Conservation (phyloP, 768 basidiomycete species). For the Chalciporus pseudorubinellus region DNA sequence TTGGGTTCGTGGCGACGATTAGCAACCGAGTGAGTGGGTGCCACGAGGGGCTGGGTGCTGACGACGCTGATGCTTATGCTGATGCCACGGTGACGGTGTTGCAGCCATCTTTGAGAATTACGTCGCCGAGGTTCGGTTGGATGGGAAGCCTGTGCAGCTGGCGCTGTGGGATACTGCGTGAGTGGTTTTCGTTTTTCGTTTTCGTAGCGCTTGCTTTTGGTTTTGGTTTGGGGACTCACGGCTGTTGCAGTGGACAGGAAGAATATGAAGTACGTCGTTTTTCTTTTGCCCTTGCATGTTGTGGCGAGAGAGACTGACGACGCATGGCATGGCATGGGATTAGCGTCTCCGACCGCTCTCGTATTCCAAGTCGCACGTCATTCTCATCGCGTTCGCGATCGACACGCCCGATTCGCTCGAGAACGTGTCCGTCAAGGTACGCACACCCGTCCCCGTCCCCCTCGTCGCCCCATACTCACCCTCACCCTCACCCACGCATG, state of each 20-base stretch:
- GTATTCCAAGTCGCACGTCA: constrained; percentile 98
- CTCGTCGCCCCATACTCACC: neutral
- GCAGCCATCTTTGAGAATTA: constrained; percentile 98
- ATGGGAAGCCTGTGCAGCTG: constrained; percentile 95
- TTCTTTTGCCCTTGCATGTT: neutral
- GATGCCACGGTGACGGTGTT: too few species aligned
- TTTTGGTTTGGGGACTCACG: neutral
- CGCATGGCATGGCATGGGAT: too few species aligned
- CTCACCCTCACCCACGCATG: neutral
- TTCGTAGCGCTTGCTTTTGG: too few species aligned
- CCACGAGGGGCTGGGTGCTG: too few species aligned
- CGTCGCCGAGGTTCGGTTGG: constrained; percentile 95
- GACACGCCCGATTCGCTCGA: constrained; percentile 97
- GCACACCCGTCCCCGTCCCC: constrained; percentile 13
- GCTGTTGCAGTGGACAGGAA: constrained; percentile 81
- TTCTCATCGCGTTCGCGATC: constrained; percentile 94
- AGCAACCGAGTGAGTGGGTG: constrained; percentile 48
- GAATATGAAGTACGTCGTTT: constrained; percentile 78
- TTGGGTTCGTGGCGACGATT: too few species aligned
- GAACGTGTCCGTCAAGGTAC: constrained; percentile 89
- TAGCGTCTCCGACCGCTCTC: constrained; percentile 93
- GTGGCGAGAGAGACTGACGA: constrained; percentile 3
- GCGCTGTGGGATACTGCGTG: constrained; percentile 99
- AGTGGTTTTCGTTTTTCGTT: constrained; percentile 43
- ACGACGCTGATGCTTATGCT: neutral